A percentile compares a stretch with the other conserved stretches of the same genome.
phyloP scores from a whole-genome alignment of 2,329 filamentous ascomycete species.

The Fusarium nodosum region DNA sequence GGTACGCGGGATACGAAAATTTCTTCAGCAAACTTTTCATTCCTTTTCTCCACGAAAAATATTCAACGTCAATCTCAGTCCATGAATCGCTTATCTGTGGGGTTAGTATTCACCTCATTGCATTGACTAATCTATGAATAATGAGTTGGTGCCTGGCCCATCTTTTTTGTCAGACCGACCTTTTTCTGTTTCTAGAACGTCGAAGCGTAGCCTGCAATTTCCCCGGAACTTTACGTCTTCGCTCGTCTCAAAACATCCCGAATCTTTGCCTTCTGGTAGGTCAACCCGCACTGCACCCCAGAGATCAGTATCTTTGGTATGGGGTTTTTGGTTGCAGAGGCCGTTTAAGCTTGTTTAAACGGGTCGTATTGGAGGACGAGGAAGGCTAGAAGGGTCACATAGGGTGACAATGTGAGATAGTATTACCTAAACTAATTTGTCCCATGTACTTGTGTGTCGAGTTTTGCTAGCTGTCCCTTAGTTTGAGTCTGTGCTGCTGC shows the following conservation, averaged over 20 bases:
- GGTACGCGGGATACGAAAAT: background rate
- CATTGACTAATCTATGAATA: constrained; percentile 38
- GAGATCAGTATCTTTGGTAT: constrained; percentile 8
- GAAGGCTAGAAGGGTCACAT: no score
- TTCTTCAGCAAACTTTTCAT: background rate
- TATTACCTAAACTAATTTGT: constrained; percentile 6
- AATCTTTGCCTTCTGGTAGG: constrained; percentile 2
- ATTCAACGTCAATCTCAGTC: constrained; percentile 10
- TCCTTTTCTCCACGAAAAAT: background rate
- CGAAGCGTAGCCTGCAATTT: background rate
- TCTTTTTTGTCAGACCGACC: constrained; percentile 16
- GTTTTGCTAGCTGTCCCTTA: background rate
- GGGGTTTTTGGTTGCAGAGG: background rate
- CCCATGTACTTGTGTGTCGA: background rate
- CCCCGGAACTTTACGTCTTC: constrained; percentile 18
- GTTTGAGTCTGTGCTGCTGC: background rate
- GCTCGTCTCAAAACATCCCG: background rate
- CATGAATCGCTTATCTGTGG: constrained; percentile 40
- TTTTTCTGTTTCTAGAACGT: background rate
- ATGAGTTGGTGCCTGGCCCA: constrained; percentile 20
- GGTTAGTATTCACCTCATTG: constrained; percentile 27
- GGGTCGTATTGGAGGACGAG: constrained; percentile 13
- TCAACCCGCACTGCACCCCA: constrained; percentile 30
- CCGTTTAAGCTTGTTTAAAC: constrained; percentile 29
- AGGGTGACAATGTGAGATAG: background rate